Conservation (phyloP, 2,329 filamentous ascomycete species). For the Emydomyces testavorans region DNA sequence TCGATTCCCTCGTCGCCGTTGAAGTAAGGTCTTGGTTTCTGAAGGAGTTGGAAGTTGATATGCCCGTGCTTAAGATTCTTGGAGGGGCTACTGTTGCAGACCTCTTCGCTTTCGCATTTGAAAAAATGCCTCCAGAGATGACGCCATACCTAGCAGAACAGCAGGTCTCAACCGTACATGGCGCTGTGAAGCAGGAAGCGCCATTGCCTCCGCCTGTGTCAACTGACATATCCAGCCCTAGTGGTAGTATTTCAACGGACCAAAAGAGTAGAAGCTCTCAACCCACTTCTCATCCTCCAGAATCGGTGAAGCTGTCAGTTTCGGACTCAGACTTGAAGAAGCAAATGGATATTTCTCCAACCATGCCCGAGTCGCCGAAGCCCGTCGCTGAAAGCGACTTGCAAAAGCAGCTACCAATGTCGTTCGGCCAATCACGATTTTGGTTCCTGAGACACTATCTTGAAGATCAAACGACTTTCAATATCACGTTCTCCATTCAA, state of each 20-base stretch:
- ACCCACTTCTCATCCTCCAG: background rate
- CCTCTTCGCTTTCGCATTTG: background rate
- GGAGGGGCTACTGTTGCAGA: conserved; percentile 4
- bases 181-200: background rate
- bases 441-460: conserved; percentile 22
- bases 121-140: background rate
- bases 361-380: background rate
- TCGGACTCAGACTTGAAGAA: background rate
- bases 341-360: background rate
- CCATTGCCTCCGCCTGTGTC: too few relatives aligned
- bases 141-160: background rate
- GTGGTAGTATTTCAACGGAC: background rate
- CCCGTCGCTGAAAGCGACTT: background rate
- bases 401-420: conserved; percentile 20
- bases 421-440: conserved; percentile 31
- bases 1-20: conserved; percentile 17
- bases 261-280: background rate
- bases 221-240: background rate
- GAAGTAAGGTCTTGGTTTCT: conserved; percentile 16
- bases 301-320: background rate
- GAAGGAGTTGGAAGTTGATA: conserved; percentile 14
- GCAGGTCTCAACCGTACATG: background rate
- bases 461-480: conserved; percentile 32
- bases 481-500: conserved; percentile 27
- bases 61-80: conserved; percentile 15